Evolutionary conservation across 305 asterid species (phyloP).

Genomic region (Fraxinus baroniana): DNA sequence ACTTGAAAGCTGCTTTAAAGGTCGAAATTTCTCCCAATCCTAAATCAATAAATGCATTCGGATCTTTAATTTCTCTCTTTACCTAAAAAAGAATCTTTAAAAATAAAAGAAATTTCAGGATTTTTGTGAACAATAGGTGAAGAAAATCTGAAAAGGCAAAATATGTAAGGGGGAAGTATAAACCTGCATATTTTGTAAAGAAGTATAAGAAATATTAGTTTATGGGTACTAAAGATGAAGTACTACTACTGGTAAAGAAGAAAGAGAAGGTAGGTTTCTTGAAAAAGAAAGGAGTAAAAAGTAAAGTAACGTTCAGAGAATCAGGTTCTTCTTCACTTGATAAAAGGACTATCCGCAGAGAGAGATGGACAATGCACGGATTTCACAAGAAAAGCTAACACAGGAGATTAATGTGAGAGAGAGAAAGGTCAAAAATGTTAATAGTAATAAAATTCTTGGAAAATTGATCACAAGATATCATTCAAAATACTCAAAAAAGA

Average conservation of each 20-base stretch:
- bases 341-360: slow-evolving; percentile 24
- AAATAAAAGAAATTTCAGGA: slow-evolving; percentile 11
- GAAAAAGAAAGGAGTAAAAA: slow-evolving; percentile 23
- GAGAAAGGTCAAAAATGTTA: slow-evolving; percentile 11
- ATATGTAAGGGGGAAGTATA: neutral
- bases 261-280: slow-evolving; percentile 12
- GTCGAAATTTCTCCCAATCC: slow-evolving; percentile 17
- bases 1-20: slow-evolving; percentile 24
- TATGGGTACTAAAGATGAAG: neutral
- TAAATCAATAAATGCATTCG: slow-evolving; percentile 9
- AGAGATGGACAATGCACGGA: slow-evolving; percentile 19
- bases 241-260: neutral
- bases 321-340: slow-evolving; percentile 54
- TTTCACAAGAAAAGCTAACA: neutral
- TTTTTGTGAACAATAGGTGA: neutral
- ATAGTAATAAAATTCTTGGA: slow-evolving; percentile 5
- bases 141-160: neutral
- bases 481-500: slow-evolving; percentile 16
- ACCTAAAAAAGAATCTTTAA: neutral
- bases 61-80: slow-evolving; percentile 27
- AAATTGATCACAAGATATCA: slow-evolving; percentile 14
- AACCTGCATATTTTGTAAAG: neutral
- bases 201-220: neutral
- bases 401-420: slow-evolving; percentile 2
- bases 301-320: slow-evolving; percentile 50